Conservation (phyloP, 495 filamentous ascomycete species). For the Podospora comata region DNA sequence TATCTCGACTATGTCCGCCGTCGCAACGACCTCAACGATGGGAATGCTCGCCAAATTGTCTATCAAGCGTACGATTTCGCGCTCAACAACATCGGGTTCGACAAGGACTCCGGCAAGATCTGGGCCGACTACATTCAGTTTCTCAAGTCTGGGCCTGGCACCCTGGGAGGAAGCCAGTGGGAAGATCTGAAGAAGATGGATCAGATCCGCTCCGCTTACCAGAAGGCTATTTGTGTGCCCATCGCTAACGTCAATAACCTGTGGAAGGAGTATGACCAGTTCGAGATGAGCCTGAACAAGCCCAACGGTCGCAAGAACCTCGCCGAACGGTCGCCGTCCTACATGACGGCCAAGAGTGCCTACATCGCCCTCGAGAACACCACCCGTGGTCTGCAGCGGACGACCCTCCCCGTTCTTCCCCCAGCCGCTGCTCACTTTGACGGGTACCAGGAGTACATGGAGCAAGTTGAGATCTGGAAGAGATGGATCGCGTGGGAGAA, state of each 20-base stretch:
- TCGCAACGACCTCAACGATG: conserved; percentile 82
- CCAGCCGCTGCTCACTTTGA: conserved; percentile 75
- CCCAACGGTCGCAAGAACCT: conserved; percentile 85
- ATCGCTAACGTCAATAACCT: conserved; percentile 72
- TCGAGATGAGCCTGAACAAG: conserved; percentile 91
- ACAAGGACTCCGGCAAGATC: conserved; percentile 84
- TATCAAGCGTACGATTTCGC: conserved; percentile 86
- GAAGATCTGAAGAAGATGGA: conserved; percentile 99
- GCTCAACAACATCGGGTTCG: conserved; percentile 81
- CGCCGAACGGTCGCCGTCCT: conserved; percentile 83
- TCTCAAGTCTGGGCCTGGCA: conserved; percentile 78
- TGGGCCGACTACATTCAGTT: conserved; percentile 95
- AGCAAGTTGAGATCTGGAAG: conserved; percentile 90
- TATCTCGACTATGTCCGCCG: conserved; percentile 95
- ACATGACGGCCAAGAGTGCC: conserved; percentile 88
- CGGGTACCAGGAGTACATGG: conserved; percentile 77
- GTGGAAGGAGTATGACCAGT: conserved; percentile 97
- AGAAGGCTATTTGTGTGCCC: conserved; percentile 80
- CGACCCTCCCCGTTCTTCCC: conserved; percentile 73
- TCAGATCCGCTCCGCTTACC: conserved; percentile 81
- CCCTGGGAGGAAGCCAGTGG: conserved; percentile 80
- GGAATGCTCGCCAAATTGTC: conserved; percentile 69
- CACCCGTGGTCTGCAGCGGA: conserved; percentile 71
- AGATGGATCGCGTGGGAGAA: conserved; percentile 94
- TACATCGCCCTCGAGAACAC: conserved; percentile 80